Evolutionary conservation across 1,284 basidiomycete species (phyloP).

Genomic region (Cryptococcus neoformans): DNA sequence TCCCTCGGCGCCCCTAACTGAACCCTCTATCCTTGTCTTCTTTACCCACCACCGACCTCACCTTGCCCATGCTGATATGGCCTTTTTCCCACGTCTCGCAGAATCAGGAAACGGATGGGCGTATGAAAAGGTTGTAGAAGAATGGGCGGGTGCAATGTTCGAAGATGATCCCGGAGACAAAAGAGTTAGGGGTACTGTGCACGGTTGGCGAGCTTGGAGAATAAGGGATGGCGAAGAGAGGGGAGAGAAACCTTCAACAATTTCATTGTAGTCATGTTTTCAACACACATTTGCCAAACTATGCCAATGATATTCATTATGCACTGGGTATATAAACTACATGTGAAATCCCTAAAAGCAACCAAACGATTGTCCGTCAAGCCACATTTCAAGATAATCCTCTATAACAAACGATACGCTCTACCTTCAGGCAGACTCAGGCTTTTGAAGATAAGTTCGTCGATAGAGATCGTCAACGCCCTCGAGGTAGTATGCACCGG

Average conservation of each 20-base stretch:
- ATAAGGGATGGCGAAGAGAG: conserved; percentile 15
- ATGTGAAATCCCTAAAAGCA: neutral
- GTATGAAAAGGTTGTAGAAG: conserved; percentile 68
- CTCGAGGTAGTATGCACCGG: conserved; percentile 90
- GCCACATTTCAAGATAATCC: neutral
- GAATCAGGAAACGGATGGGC: conserved; percentile 55
- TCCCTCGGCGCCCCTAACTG: conserved; percentile 8
- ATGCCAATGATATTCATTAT: conserved; percentile 1
- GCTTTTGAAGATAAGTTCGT: conserved; percentile 65
- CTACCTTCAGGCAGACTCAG: conserved; percentile 6
- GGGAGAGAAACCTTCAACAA: conserved; percentile 10
- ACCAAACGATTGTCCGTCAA: neutral
- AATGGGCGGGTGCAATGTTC: conserved; percentile 77
- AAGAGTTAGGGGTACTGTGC: conserved; percentile 56
- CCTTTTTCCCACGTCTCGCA: conserved; percentile 62
- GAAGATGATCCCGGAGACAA: conserved; percentile 77
- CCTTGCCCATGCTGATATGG: conserved; percentile 77
- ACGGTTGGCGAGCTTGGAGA: conserved; percentile 53
- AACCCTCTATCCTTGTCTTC: conserved; percentile 75
- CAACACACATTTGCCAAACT: neutral
- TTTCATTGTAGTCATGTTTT: neutral
- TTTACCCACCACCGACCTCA: conserved; percentile 89
- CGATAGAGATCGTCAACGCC: conserved; percentile 90
- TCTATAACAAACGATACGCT: neutral
- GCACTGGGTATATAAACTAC: neutral